A percentile compares a stretch with the other conserved stretches of the same genome.
phyloP scores from a whole-genome alignment of 177 flowering plant genomes.

The Vitis hybrid region DNA sequence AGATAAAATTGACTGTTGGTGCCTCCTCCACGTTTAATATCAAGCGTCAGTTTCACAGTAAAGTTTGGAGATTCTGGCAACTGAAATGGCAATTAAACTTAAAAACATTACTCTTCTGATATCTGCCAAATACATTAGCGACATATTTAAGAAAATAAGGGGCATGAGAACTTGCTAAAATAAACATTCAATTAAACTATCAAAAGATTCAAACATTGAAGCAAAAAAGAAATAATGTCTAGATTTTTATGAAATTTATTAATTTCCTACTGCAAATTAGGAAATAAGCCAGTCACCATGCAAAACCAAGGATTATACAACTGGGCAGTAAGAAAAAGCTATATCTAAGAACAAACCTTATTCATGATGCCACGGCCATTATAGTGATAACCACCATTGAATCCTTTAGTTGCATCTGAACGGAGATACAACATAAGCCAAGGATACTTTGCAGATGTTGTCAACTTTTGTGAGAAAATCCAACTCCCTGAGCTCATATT shows the following conservation, averaged over 20 bases:
- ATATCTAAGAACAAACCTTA: constrained; percentile 22
- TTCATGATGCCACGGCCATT: constrained; percentile 40
- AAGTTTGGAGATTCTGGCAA: constrained; percentile 51
- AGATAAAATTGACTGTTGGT: constrained; percentile 50
- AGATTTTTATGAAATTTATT: not conserved
- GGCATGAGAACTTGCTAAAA: too few relatives aligned
- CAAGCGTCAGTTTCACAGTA: constrained; percentile 37
- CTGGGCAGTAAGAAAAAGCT: not conserved
- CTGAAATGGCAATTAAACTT: constrained; percentile 20
- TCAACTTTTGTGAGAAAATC: constrained; percentile 37
- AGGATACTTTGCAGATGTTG: constrained; percentile 44
- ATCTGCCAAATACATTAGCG: not conserved
- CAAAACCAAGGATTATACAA: not conserved
- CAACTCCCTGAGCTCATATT: constrained; percentile 37
- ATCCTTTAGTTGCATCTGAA: constrained; percentile 37
- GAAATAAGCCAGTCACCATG: not conserved
- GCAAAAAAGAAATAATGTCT: not conserved
- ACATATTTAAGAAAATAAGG: too few relatives aligned
- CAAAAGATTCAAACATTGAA: not conserved
- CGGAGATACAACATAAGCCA: constrained; percentile 54
- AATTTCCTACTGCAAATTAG: too few relatives aligned
- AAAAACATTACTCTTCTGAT: not conserved
- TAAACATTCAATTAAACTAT: not conserved
- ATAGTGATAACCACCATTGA: constrained; percentile 51
- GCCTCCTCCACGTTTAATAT: constrained; percentile 45